Evolutionary conservation across 163 green algal species (phyloP), one percentile per base, ranked within the genome.

Genomic region (Chlamydomonas reinhardtii): DNA sequence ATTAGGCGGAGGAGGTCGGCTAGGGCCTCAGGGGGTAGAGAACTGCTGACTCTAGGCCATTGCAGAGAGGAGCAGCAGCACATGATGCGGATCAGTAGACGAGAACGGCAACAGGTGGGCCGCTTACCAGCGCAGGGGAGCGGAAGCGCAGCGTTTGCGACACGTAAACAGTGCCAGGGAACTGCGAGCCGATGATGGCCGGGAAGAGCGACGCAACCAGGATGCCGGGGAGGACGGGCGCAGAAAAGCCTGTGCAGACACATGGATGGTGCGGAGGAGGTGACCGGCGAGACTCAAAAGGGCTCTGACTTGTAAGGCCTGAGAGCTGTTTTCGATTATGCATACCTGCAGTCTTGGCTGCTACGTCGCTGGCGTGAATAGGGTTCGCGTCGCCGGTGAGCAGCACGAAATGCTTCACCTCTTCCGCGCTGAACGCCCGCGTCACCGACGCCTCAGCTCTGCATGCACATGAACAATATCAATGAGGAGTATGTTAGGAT

Each of bases 161-260:
- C 0, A 92, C 62, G 70, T 98, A 98, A 20, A 98, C 32, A 0
- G 94, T 89, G 0, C 95, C 94, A 8, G 94, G 94, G 35, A 95
- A 96, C 22, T 65, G 35, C 17, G 76, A 90, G 24, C 94, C 94
- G 22, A 98, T 97, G 35, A 97, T 93, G 9, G 95, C 95, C 15
- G 95, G 95, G 37, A 98, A 97, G 22, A 97, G 85, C 0, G 94
- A 95, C 0, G 95, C 94, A 35, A 93, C 74, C 0, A 98, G 85
- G 52, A 97, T 93, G 37, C 95, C 95, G 24, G 95, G 95, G 16
- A 98, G 29, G 0, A 96, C 73, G 6, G 88, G 70, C 14, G 25
- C 80, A 0, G 61, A 3, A 32, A 96, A 90, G 1, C 91, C 93
- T 89, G 89, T 71, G 75, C 52, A n/a, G n/a, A n/a, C n/a, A n/a